Conservation (phyloP, 768 basidiomycete genomes). For the Lactifluus pinguis region DNA sequence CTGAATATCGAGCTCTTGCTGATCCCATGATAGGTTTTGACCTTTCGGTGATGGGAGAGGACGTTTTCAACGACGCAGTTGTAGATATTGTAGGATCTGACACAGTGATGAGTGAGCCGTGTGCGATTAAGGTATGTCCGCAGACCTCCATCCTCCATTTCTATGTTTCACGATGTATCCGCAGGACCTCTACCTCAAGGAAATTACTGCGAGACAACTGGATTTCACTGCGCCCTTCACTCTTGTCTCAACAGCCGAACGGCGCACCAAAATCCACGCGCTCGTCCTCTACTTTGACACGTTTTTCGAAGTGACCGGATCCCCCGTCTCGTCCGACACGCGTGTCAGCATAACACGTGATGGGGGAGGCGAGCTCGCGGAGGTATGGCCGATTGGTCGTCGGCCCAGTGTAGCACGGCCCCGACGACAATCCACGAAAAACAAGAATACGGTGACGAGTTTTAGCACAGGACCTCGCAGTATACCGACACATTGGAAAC, state of each 20-base stretch:
- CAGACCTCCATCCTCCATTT: neutral
- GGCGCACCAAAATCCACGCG: slow-evolving; percentile 58
- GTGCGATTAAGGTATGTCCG: slow-evolving; percentile 51
- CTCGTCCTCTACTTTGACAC: slow-evolving; percentile 93
- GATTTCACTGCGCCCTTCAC: slow-evolving; percentile 74
- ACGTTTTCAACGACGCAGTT: slow-evolving; percentile 72
- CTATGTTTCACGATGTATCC: neutral
- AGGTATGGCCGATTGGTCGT: slow-evolving; percentile 72
- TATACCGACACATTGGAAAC: slow-evolving; percentile 93
- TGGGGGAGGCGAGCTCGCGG: slow-evolving; percentile 54
- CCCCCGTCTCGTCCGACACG: slow-evolving; percentile 42
- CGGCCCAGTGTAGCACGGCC: slow-evolving; percentile 40
- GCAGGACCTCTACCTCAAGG: slow-evolving; percentile 69
- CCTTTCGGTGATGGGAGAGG: slow-evolving; percentile 69
- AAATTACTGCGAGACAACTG: slow-evolving; percentile 58
- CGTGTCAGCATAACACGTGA: slow-evolving; percentile 49
- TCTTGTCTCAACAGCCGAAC: slow-evolving; percentile 53
- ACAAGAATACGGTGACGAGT: slow-evolving; percentile 44
- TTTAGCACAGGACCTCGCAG: slow-evolving; percentile 90
- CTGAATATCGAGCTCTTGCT: neutral
- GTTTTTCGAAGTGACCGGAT: slow-evolving; percentile 66
- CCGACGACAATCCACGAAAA: slow-evolving; percentile 43
- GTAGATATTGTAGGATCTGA: slow-evolving; percentile 69
- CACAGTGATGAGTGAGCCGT: slow-evolving; percentile 54
- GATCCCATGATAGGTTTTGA: slow-evolving; percentile 61